phyloP scores from a whole-genome alignment of 768 basidiomycete genomes.

The Kwoniella europaea region DNA sequence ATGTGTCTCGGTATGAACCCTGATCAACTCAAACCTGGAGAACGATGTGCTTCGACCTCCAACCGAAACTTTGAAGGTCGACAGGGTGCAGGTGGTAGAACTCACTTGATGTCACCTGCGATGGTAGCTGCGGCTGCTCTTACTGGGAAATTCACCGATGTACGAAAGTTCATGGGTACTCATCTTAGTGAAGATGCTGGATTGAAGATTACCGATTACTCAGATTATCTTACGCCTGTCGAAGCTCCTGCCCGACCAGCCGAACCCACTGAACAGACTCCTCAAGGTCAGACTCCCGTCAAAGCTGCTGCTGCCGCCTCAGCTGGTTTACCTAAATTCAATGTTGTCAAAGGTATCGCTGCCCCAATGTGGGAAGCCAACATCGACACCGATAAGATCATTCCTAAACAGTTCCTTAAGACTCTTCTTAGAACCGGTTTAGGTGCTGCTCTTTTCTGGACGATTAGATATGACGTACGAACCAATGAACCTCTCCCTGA shows the following conservation, averaged over 20 bases:
- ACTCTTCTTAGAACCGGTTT: conserved; percentile 88
- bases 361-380: conserved; percentile 82
- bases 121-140: conserved; percentile 92
- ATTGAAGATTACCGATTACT: conserved; percentile 72
- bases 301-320: conserved; percentile 51
- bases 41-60: conserved; percentile 86
- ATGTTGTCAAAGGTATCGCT: conserved; percentile 72
- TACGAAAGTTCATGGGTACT: conserved; percentile 72
- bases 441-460: conserved; percentile 78
- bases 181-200: conserved; percentile 61
- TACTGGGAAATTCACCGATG: conserved; percentile 81
- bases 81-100: conserved; percentile 82
- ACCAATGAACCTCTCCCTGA: conserved; percentile 76
- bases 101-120: conserved; percentile 85
- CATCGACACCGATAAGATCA: conserved; percentile 92
- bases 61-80: conserved; percentile 94
- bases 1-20: conserved; percentile 98
- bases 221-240: conserved; percentile 78
- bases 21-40: conserved; percentile 79
- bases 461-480: conserved; percentile 75
- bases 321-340: conserved; percentile 67
- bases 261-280: conserved; percentile 49
- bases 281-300: conserved; percentile 41
- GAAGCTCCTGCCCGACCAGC: conserved; percentile 65
- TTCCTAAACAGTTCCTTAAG: conserved; percentile 92